Conservation (phyloP, 2,329 filamentous ascomycete genomes). For the Colletotrichum sp. region DNA sequence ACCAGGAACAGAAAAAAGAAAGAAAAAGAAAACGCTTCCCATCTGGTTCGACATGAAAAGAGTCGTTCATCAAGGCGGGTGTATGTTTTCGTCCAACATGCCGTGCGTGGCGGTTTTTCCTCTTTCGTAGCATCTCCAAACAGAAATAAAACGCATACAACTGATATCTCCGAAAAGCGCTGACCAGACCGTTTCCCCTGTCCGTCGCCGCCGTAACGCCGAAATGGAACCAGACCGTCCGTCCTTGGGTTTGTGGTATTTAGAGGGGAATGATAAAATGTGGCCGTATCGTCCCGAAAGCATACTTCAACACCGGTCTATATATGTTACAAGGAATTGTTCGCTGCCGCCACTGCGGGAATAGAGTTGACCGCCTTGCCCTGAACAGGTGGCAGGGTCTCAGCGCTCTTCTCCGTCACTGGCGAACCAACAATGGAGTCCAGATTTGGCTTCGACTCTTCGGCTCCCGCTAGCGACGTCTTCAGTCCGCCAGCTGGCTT, state of each 20-base stretch:
- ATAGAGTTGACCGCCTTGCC: conserved; percentile 3
- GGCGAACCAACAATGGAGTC: conserved; percentile 38
- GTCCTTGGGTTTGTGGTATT: background rate
- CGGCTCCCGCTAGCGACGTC: conserved; percentile 24
- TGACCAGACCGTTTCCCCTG: background rate
- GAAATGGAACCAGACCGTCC: conserved; percentile 2
- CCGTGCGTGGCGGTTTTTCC: background rate
- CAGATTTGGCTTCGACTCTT: conserved; percentile 45
- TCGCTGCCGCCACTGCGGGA: background rate
- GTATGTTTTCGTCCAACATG: background rate
- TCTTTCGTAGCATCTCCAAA: background rate
- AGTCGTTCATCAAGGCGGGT: background rate
- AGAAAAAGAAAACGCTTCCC: background rate
- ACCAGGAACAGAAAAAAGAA: background rate
- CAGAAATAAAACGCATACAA: background rate
- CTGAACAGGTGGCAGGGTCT: conserved; percentile 18
- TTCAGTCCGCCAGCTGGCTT: conserved; percentile 3
- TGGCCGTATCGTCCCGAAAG: background rate
- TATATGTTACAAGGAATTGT: conserved; percentile 39
- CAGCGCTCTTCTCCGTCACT: conserved; percentile 31
- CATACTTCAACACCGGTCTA: conserved; percentile 11
- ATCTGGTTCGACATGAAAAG: background rate
- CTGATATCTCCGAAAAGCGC: background rate
- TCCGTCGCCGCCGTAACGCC: conserved; percentile 17
- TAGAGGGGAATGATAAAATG: background rate